Evolutionary conservation across 164 flowering plant species (phyloP).

Genomic region (Cinnamomum micranthum): DNA sequence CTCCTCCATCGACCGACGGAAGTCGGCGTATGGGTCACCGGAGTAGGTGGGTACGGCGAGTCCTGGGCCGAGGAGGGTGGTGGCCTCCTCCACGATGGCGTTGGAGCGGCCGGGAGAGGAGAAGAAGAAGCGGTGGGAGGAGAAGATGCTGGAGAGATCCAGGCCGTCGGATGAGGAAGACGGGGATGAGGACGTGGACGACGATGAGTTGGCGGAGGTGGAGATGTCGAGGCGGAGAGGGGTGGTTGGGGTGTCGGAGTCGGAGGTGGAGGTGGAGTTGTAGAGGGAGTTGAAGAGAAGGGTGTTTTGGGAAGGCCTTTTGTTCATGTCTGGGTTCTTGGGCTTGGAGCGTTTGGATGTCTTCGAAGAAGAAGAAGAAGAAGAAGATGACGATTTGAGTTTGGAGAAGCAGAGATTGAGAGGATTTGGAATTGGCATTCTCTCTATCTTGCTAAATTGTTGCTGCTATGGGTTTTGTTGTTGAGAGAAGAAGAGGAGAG

Average conservation of each 20-base stretch:
- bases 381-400: constrained; percentile 14
- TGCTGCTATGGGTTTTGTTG: not conserved
- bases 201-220: constrained; percentile 16
- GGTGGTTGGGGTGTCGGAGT: not conserved
- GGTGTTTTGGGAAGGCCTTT: constrained; percentile 7
- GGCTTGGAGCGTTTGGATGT: not conserved
- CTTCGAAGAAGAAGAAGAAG: not conserved
- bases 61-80: constrained; percentile 19
- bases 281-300: constrained; percentile 43
- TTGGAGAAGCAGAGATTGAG: constrained; percentile 50
- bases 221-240: constrained; percentile 16
- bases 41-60: constrained; percentile 45
- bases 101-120: constrained; percentile 80
- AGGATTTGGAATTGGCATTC: constrained; percentile 43
- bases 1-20: constrained; percentile 89
- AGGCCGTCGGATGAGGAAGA: constrained; percentile 25
- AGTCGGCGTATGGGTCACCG: constrained; percentile 62
- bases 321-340: not conserved
- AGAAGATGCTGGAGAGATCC: constrained; percentile 50
- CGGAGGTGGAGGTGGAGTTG: constrained; percentile 20
- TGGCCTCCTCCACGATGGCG: constrained; percentile 35
- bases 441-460: not conserved
- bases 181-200: constrained; percentile 13
- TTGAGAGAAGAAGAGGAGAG: not conserved
- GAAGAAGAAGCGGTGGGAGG: constrained; percentile 84